Evolutionary conservation across 192 early-diverging fungal genomes (phyloP).

Genomic region (Obelidium mucronatum): DNA sequence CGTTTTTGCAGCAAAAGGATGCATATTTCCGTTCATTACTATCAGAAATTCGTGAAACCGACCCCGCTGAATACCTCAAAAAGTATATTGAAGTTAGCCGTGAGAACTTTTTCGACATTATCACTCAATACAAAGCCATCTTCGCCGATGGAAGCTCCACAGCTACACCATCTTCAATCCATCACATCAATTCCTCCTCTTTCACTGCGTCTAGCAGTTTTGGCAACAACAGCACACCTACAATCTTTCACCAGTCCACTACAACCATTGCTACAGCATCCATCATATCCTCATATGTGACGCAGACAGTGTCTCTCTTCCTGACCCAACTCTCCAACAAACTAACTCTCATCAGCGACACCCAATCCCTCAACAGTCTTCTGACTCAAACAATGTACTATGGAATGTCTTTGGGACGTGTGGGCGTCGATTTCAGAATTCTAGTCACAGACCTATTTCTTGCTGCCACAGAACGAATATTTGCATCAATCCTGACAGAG

Average conservation of each 20-base stretch:
- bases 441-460: slow-evolving; percentile 69
- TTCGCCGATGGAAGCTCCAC: slow-evolving; percentile 53
- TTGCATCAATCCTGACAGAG: slow-evolving; percentile 54
- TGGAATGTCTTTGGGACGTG: slow-evolving; percentile 78
- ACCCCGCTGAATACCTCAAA: slow-evolving; percentile 69
- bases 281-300: slow-evolving; percentile 73
- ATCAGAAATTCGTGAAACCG: slow-evolving; percentile 52
- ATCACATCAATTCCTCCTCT: background rate
- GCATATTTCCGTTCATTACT: slow-evolving; percentile 65
- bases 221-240: background rate
- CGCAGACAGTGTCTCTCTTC: slow-evolving; percentile 54
- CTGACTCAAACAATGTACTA: slow-evolving; percentile 83
- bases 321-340: slow-evolving; percentile 47
- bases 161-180: background rate
- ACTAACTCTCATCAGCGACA: slow-evolving; percentile 67
- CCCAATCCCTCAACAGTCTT: slow-evolving; percentile 46
- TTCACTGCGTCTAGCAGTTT: background rate
- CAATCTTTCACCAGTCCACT: slow-evolving; percentile 19
- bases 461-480: slow-evolving; percentile 61
- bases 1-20: slow-evolving; percentile 77
- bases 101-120: slow-evolving; percentile 82
- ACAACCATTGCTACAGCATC: slow-evolving; percentile 46
- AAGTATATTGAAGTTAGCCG: slow-evolving; percentile 76
- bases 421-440: slow-evolving; percentile 79
- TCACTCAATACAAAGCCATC: slow-evolving; percentile 81